Conservation (phyloP, 78 protist species). For the Emiliania huxleyi region DNA sequence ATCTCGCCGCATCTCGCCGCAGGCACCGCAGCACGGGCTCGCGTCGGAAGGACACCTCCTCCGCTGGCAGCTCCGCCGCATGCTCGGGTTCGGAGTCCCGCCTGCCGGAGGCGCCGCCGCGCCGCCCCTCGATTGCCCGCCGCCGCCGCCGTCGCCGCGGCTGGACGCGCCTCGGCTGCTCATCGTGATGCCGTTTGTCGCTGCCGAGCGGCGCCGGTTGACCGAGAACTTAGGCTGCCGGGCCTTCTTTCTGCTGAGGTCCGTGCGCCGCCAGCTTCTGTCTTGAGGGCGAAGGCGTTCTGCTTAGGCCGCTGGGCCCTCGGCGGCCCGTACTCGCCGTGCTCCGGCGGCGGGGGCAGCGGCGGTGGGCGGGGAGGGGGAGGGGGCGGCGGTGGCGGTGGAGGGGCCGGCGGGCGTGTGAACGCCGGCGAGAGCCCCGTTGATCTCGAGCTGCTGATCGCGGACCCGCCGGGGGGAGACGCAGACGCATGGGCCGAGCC, state of each 20-base stretch:
- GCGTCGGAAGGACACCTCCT: neutral
- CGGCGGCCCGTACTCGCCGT: too few relatives aligned
- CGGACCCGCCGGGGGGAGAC: neutral
- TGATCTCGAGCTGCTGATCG: neutral
- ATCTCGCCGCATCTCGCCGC: too few relatives aligned
- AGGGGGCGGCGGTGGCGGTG: too few relatives aligned
- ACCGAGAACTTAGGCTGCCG: too few relatives aligned
- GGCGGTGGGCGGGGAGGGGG: too few relatives aligned
- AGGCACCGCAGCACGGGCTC: neutral
- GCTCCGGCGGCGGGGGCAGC: too few relatives aligned
- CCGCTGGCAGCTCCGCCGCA: neutral
- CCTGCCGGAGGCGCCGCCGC: neutral
- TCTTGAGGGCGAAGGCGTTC: too few relatives aligned
- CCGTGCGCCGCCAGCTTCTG: too few relatives aligned
- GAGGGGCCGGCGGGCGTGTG: neutral
- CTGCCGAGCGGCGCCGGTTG: neutral
- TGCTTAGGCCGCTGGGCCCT: too few relatives aligned
- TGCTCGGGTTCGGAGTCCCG: neutral
- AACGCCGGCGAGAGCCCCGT: neutral
- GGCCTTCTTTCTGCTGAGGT: too few relatives aligned
- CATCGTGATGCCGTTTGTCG: slow-evolving; percentile 5
- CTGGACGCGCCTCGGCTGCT: too few relatives aligned
- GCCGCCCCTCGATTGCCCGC: neutral
- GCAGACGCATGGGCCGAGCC: neutral
- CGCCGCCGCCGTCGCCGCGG: neutral